Evolutionary conservation across 768 basidiomycete species (phyloP), one percentile per base, ranked within the genome.

Genomic region (Sutorius australiensis): DNA sequence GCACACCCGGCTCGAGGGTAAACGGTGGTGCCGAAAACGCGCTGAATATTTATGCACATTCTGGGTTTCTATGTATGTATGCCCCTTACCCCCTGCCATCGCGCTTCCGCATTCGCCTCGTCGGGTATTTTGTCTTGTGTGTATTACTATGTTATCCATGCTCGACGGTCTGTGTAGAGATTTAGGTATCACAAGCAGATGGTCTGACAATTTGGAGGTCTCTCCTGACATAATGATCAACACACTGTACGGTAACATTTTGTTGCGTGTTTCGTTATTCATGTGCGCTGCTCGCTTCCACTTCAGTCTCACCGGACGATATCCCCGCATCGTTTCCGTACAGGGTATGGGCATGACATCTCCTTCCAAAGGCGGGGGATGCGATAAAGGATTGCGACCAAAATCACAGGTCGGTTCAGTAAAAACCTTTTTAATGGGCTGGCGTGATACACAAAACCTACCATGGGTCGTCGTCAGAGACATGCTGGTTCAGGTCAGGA

Each of bases 1-100:
- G 56, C 66, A 44, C 67, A 68, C 55, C 56, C 67, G 48, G 69
- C 68, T 49, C 65, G 68, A 38, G 59, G 66, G 34, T 69, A 28
- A 59, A 30, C 12, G 28, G 48, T 51, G 33, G 41, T 43, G 31
- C 36, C n/a, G 50, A 27, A 50, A 36, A 60, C 46, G 53, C 34
- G 28, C 44, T 42, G 40, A 53, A 54, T 69, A 67, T 60, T 56
- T 67, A 60, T 55, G 46, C 49, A 48, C 36, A 32, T 42, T 51
- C 49, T 40, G 45, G 48, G 53, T 62, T 48, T 54, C 44, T 52
- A 56, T 58, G 48, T 57, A 68, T 69, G 42, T 59, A 63, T 67
- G 61, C 67, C 57, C 43, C 34, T 51, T 41, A 38, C 34, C 46
- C 42, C 47, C 54, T 49, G 54, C 58, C 58, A 50, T 66, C 59